Evolutionary conservation across 768 basidiomycete genomes (phyloP), one percentile per base, ranked within the genome.

Genomic region (Rubroboletus pulcherrimus): DNA sequence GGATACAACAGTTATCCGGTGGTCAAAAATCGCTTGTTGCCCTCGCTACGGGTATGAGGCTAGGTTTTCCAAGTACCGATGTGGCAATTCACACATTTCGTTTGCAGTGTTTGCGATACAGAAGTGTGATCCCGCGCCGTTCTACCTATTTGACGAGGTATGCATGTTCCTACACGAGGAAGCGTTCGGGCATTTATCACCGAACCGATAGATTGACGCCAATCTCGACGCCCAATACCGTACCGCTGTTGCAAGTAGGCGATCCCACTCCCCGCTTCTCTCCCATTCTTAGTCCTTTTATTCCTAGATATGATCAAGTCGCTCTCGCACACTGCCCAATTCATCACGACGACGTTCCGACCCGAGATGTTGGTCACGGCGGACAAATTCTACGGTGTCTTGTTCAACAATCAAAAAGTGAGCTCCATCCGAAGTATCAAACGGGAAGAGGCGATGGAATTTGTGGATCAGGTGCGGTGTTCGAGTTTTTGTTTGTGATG

Each of bases 101-200:
- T 33, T 45, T 31, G 1, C 65, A 91, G 95, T 99, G 26, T 98
- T 99, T 66, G 93, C 96, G 15, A 98, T 98, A 62, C 97, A 99
- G 73, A 98, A 97, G 73, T 98, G 96, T 68, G 97, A 99, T 66
- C 97, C 97, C 2, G 96, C 97, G 0, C 97, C 97, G 2, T 99
- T 99, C 77, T 98, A 98, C 72, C 79, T 99, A n/a, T 98, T 99
- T 64, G 97, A 99, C 68, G 97, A 98, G 78, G 88, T 87, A 57
- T 9, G 39, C 2, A 19, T 38, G 29, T 47, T 43, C 15, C n/a
- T 8, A 9, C 33, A 30, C 48, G 14, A 21, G 17, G 19, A 49
- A 14, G 47, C 49, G 21, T 47, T 45, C 17, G 17, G 30, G 35
- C 35, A 53, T 53, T 46, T 34, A 55, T 33, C 34, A 41, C 43